phyloP scores from a whole-genome alignment of 2,329 filamentous ascomycete genomes.

The Metarhizium brunneum region DNA sequence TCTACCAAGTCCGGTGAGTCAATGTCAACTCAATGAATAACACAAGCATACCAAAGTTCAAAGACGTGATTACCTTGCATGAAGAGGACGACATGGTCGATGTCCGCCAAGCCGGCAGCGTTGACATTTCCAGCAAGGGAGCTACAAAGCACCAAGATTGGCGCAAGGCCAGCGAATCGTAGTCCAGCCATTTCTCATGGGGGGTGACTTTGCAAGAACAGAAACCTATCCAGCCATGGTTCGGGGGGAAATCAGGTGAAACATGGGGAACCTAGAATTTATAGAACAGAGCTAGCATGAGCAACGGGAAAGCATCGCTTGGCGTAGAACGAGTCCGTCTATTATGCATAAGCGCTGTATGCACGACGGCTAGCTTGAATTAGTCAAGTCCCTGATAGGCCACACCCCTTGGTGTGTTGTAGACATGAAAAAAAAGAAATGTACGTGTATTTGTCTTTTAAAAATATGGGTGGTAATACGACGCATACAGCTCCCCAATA shows the following conservation, averaged over 20 bases:
- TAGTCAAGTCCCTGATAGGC: too few species aligned
- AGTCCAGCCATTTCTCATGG: neutral
- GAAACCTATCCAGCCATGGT: neutral
- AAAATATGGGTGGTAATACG: too few species aligned
- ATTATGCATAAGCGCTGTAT: too few species aligned
- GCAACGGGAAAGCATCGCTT: too few species aligned
- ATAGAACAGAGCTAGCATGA: neutral
- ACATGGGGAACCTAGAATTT: neutral
- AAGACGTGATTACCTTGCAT: conserved; percentile 33
- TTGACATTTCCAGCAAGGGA: neutral
- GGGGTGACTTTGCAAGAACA: neutral
- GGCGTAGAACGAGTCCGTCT: too few species aligned
- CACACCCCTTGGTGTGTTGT: too few species aligned
- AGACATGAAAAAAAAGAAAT: too few species aligned
- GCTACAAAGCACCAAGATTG: neutral
- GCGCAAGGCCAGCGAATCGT: neutral
- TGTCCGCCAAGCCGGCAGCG: conserved; percentile 23
- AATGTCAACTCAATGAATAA: neutral
- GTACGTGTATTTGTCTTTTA: too few species aligned
- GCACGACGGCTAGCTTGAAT: too few species aligned
- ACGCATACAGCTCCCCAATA: too few species aligned
- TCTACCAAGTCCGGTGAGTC: conserved; percentile 10
- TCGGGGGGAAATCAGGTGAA: neutral
- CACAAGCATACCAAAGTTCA: neutral
- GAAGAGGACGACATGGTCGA: conserved; percentile 48